Evolutionary conservation across 176 grass and related monocot species (phyloP).

Genomic region (Ensete ventricosum): DNA sequence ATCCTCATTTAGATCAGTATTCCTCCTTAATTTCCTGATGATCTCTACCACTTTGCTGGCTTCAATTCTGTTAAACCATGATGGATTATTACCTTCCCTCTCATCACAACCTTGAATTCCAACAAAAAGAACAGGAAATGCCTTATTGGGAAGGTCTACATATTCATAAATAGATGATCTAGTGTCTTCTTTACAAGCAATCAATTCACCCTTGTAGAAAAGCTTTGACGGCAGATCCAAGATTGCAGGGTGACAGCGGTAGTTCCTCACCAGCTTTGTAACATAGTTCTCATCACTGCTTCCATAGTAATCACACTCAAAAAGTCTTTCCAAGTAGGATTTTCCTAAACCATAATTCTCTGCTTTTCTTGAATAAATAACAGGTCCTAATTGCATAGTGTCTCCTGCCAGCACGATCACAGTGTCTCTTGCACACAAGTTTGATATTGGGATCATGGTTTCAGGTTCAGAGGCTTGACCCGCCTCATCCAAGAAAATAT

Average conservation of each 20-base stretch:
- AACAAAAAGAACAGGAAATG: constrained; percentile 84
- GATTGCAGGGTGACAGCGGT: constrained; percentile 92
- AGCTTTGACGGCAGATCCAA: constrained; percentile 77
- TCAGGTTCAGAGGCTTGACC: constrained; percentile 93
- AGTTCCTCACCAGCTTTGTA: constrained; percentile 71
- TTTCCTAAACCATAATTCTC: constrained; percentile 53
- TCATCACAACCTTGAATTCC: constrained; percentile 96
- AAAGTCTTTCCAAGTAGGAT: constrained; percentile 63
- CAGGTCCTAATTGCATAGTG: constrained; percentile 77
- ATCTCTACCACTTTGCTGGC: constrained; percentile 80
- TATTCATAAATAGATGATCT: constrained; percentile 39
- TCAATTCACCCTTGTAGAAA: constrained; percentile 59
- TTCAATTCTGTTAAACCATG: constrained; percentile 94
- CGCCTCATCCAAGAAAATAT: constrained; percentile 89
- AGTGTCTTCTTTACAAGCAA: constrained; percentile 52
- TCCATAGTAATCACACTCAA: constrained; percentile 46
- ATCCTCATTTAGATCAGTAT: constrained; percentile 28
- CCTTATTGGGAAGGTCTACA: constrained; percentile 61
- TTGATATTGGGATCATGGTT: constrained; percentile 64
- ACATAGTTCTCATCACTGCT: constrained; percentile 51
- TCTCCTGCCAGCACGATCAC: constrained; percentile 91
- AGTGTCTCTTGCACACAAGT: constrained; percentile 51
- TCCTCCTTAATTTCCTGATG: constrained; percentile 56
- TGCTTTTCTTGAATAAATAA: constrained; percentile 60
- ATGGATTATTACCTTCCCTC: constrained; percentile 91